Percentiles rank a stretch among this genome's conserved stretches.
Evolutionary conservation across 2,329 filamentous ascomycete genomes (phyloP).

Genomic region (Aspergillus sp.): DNA sequence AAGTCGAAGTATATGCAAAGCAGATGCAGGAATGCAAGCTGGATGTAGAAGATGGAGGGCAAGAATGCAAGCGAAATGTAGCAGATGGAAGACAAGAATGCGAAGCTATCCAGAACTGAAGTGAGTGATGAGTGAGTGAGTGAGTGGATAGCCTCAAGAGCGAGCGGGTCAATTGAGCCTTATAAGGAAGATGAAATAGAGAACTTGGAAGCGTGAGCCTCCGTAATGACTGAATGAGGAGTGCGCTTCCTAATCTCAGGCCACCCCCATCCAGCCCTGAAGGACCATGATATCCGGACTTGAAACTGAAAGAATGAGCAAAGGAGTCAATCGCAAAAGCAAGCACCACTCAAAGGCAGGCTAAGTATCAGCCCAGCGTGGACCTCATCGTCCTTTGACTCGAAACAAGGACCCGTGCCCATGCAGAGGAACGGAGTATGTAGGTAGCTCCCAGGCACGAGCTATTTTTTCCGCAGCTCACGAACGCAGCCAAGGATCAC

Average conservation of each 20-base stretch:
- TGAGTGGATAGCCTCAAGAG: not conserved
- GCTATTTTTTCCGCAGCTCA: not conserved
- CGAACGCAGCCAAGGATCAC: constrained; percentile 1
- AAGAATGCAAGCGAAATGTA: not conserved
- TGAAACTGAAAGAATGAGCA: not conserved
- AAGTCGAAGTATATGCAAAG: not conserved
- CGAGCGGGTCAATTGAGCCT: not conserved
- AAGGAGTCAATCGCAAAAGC: not conserved
- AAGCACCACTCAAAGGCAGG: not conserved
- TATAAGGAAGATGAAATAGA: not conserved
- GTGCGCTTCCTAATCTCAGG: not conserved
- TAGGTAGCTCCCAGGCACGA: not conserved
- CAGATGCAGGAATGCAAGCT: not conserved
- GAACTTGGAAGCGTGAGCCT: not conserved
- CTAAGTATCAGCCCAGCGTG: not conserved
- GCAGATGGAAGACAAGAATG: not conserved
- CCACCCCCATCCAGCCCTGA: constrained; percentile 6
- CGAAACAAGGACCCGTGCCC: not conserved
- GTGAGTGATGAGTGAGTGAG: not conserved
- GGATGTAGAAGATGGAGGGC: not conserved
- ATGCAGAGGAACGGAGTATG: not conserved
- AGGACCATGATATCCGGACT: not conserved
- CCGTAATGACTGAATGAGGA: not conserved
- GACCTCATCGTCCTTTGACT: not conserved
- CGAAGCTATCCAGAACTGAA: not conserved